Evolutionary conservation across 495 filamentous ascomycete genomes (phyloP), one percentile per base, ranked within the genome.

Genomic region (Penicillium atrosanguineum): DNA sequence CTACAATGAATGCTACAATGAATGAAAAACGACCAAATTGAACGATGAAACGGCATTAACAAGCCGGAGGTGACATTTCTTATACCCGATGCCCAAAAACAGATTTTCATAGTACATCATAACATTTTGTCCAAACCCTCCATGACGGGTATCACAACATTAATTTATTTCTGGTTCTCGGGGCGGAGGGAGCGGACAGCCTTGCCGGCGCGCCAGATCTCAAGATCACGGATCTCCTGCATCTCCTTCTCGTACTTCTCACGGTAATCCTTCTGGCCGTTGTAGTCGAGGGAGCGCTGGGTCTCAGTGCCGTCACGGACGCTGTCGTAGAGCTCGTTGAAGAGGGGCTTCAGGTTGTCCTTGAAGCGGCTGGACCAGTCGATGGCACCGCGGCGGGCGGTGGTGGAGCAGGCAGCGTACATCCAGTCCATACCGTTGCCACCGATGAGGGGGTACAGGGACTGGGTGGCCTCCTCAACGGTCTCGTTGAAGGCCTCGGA

Each of bases 401-500:
- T 97, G 65, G 95, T 97, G 49, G 93, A 97, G 88, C 94, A 98
- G 60, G 94, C 94, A 63, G 92, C 91, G 81, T 96, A 98, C 95
- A 98, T 97, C 90, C 94, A 98, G 82, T 97, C 94, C 94, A 98
- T 98, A 62, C 94, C 94, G 73, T 97, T 87, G 66, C 80, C 82
- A 69, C 91, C 94, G 66, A 98, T 97, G 61, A 98, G 81, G 52
- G 94, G 94, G 83, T 97, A 98, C 54, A 97, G 82, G 61, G 85
- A 90, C 84, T 97, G 95, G 38, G 94, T 98, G 55, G 94, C 94
- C 79, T 98, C 94, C 82, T 98, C 94, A 53, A 98, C 94, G 59
- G 94, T 97, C 90, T 97, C 94, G 83, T 98, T 97, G 88, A 98
- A 97, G 56, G 94, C 94, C 81, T 98, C 95, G 67, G 87, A 92